Evolutionary conservation across 768 basidiomycete genomes (phyloP), one percentile per base, ranked within the genome.

Genomic region (Lyophyllum atratum): DNA sequence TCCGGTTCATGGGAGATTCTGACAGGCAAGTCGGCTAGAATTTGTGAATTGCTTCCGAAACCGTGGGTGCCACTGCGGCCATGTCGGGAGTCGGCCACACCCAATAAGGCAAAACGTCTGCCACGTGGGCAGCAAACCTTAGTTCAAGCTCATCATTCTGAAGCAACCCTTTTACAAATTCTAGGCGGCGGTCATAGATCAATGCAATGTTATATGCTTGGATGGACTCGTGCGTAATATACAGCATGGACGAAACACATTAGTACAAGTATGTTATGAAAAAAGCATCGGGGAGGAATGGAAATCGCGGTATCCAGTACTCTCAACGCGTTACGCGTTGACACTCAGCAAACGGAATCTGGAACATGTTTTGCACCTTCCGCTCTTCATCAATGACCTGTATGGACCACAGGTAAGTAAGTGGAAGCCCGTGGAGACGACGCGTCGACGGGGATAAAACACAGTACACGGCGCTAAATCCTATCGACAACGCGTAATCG

Each of bases 311-410:
- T 33, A 24, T 29, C 34, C 8, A 49, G 47, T 43, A 31, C 46
- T n/a, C 24, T 71, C 66, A 78, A 40, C 77, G 74, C 22, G 74
- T 58, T 49, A 65, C 64, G 44, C 72, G 73, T 54, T 72, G 67
- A 63, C 80, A 81, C 50, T 78, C 74, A 5, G 73, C 69, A 57
- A 73, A 78, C 0, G 72, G 70, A 7, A 73, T 64, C 64, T 80
- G 80, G 64, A 80, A 81, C 70, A 81, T 66, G 56, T 81, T 81
- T 64, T 80, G 76, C 42, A 81, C 70, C 54, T 73, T 73, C 52
- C 76, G 65, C 29, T 78, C 76, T 51, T 79, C 75, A 5, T 68
- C 68, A 55, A 81, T 62, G 59, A 77, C 59, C 80, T 80, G 59
- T 22, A 37, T 21, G 54, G 31, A 48, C 52, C 48, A 53, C 19